Evolutionary conservation across 768 basidiomycete species (phyloP).

Genomic region (Lactarius akahatsu): DNA sequence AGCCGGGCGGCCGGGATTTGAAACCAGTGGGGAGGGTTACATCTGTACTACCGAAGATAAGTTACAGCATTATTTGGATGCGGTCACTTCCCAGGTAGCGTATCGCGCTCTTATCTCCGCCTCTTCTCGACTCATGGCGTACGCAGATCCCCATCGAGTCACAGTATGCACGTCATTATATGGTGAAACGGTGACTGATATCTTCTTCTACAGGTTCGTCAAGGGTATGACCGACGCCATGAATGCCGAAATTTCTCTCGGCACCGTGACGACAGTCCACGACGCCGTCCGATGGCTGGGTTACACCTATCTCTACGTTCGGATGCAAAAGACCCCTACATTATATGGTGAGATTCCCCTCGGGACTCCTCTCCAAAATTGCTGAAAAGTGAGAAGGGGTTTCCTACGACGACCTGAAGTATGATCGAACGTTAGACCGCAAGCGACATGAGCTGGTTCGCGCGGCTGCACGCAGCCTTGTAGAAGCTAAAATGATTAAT

Average conservation of each 20-base stretch:
- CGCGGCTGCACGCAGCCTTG: constrained; percentile 63
- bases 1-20: constrained; percentile 85
- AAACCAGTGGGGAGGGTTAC: constrained; percentile 93
- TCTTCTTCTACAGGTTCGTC: constrained; percentile 51
- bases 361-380: background rate
- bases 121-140: constrained; percentile 7
- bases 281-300: constrained; percentile 95
- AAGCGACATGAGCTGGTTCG: constrained; percentile 69
- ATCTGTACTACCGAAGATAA: constrained; percentile 96
- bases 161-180: constrained; percentile 51
- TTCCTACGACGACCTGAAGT: constrained; percentile 56
- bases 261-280: constrained; percentile 82
- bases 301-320: constrained; percentile 94
- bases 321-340: constrained; percentile 90
- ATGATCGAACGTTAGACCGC: constrained; percentile 72
- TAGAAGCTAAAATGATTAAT: constrained; percentile 76
- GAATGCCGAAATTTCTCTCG: constrained; percentile 93
- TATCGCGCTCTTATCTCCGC: constrained; percentile 10
- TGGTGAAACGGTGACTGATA: background rate
- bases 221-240: constrained; percentile 85
- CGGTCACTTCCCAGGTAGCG: constrained; percentile 77
- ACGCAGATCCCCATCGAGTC: constrained; percentile 92
- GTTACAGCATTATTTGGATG: constrained; percentile 84
- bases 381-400: constrained; percentile 54
- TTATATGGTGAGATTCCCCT: constrained; percentile 59